Base-by-base conservation (phyloP, 192 early-diverging fungal genomes). In the Allomyces arbusculus region DNA sequence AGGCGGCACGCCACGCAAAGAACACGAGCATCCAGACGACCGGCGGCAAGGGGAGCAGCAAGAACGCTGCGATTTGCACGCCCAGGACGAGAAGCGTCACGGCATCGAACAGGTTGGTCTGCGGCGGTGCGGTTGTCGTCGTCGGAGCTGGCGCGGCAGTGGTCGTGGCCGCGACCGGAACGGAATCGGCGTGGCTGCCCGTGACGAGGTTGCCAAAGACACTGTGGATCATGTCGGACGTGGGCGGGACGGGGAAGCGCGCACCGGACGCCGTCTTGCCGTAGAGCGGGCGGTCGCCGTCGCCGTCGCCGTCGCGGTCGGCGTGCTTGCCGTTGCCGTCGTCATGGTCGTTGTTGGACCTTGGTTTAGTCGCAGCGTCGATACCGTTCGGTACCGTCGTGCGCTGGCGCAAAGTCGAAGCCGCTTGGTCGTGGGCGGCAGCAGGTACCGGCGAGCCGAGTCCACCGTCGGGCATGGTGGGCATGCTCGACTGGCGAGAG, bases 1-100 rank as follows among this genome's bases (percentile, higher is more conserved):
- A 95, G 65, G 81, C 80, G 28, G 82, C 69, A 64, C 94, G 83
- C 92, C 92, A 97, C 69, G 89, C 89, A 10, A 87, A 64, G 74
- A 94, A 94, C 19, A 90, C 69, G 7, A 77, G 70, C 64, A 95
- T 62, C 71, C 91, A 89, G 28, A 89, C 63, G 65, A 68, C 74
- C 44, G 78, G 82, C 65, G 67, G 74, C 63, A 78, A 63, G 33
- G 85, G 79, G 69, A 88, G 69, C 10, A 79, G 65, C 44, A 91
- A 81, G 66, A 88, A 85, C 44, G 89, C 68, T n/a, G 78, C 62
- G 68, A 89, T 75, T 64, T 87, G 79, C 19, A 80, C 64, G 24
- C 78, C 78, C 70, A 91, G 85, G 23, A 82, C 79, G 50, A 70
- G 75, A 55, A 91, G 67, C 12, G 84, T 88, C 33, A 85, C 24